phyloP scores from a whole-genome alignment of 805 yeast species.

The Candida caryicola region DNA sequence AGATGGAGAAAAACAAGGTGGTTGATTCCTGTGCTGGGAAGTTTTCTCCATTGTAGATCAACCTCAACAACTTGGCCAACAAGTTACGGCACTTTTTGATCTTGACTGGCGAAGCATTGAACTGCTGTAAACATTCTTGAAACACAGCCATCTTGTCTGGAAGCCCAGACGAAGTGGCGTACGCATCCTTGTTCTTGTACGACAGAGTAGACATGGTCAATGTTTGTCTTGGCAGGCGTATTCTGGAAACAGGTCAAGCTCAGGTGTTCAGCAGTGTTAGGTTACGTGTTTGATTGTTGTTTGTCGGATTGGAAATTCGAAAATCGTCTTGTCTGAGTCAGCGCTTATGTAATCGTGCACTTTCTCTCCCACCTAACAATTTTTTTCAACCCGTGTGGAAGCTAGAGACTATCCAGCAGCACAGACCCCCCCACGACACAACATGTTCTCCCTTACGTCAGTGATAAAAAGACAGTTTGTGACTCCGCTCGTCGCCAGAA shows the following conservation, averaged over 20 bases:
- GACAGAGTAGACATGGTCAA: constrained; percentile 70
- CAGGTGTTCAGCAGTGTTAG: too few relatives aligned
- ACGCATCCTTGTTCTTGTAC: constrained; percentile 81
- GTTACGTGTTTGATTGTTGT: background rate
- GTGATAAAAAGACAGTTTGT: constrained; percentile 16
- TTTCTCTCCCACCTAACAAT: background rate
- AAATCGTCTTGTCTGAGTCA: background rate
- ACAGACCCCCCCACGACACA: background rate
- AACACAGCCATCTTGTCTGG: constrained; percentile 97
- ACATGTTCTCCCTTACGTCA: constrained; percentile 20
- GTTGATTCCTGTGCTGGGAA: constrained; percentile 91
- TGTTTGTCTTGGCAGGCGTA: background rate
- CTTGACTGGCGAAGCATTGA: constrained; percentile 87
- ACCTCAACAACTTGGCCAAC: constrained; percentile 77
- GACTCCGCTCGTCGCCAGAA: constrained; percentile 11
- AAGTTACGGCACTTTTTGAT: constrained; percentile 82
- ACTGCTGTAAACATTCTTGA: constrained; percentile 90
- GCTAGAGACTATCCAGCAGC: background rate
- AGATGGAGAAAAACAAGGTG: constrained; percentile 85
- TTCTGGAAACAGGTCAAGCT: constrained; percentile 1
- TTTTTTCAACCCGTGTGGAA: constrained; percentile 1
- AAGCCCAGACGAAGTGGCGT: constrained; percentile 48
- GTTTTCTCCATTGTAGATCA: constrained; percentile 80
- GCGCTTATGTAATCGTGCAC: constrained; percentile 5
- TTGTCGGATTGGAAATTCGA: background rate